phyloP scores from a whole-genome alignment of 2,329 filamentous ascomycete genomes.

The Dothidotthia symphoricarpi region DNA sequence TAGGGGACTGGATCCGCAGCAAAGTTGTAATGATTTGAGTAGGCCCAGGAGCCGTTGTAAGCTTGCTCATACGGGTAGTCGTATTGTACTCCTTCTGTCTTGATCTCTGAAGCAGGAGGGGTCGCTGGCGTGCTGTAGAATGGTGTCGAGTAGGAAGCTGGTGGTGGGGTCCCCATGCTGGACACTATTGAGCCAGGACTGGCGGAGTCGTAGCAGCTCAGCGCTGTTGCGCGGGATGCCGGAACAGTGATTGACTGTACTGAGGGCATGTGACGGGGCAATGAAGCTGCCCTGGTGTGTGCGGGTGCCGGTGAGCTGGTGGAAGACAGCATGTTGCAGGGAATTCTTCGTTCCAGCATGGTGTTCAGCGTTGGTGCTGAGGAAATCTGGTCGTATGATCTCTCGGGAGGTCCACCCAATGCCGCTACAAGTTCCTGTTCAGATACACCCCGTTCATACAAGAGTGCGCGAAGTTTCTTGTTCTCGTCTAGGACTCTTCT shows the following conservation, averaged over 20 bases:
- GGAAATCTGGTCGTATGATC: constrained; percentile 29
- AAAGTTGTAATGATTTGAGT: constrained; percentile 18
- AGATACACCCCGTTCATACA: constrained; percentile 57
- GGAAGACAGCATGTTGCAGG: constrained; percentile 20
- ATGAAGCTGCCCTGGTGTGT: constrained; percentile 12
- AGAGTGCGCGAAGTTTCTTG: constrained; percentile 58
- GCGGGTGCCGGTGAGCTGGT: constrained; percentile 19
- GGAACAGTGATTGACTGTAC: constrained; percentile 25
- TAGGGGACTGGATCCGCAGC: constrained; percentile 16
- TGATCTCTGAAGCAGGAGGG: constrained; percentile 22
- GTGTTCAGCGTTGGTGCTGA: constrained; percentile 26
- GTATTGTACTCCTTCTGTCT: constrained; percentile 24
- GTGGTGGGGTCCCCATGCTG: constrained; percentile 33
- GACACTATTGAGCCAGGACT: constrained; percentile 37
- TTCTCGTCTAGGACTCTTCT: constrained; percentile 70
- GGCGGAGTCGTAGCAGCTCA: constrained; percentile 28
- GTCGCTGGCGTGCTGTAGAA: constrained; percentile 23
- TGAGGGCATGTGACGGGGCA: constrained; percentile 19
- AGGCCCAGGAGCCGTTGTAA: constrained; percentile 24
- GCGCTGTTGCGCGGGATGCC: constrained; percentile 17
- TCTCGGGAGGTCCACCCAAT: constrained; percentile 24
- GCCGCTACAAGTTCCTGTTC: constrained; percentile 53
- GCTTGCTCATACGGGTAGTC: constrained; percentile 26
- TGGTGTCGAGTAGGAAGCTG: constrained; percentile 19
- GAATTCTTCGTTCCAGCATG: constrained; percentile 34